Base-by-base conservation (phyloP, 768 basidiomycete genomes). In the Pulveroboletus sp. region DNA sequence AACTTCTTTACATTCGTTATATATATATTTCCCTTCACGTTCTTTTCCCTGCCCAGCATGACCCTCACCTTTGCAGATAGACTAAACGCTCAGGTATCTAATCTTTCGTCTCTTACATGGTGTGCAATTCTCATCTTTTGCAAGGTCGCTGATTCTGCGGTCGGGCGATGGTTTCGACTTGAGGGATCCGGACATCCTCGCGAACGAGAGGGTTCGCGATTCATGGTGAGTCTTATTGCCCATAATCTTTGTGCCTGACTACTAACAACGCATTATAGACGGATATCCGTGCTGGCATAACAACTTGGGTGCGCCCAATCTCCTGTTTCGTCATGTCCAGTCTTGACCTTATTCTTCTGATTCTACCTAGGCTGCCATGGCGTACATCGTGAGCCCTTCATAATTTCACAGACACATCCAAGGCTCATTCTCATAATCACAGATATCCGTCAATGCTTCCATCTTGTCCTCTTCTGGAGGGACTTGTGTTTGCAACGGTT, bases 361-460 rank as follows among this genome's bases (percentile, higher is more conserved):
- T 34, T 7, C 46, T 2, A 24, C 11, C 16, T 52, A 87, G 78
- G 86, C 85, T 5, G 82, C 86, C 27, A 91, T 89, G 89, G 84
- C 88, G 17, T 90, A 91, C 69, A 89, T 90, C 51, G 86, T 86
- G 50, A 58, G 81, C 60, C 19, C 36, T 46, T 49, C 40, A 17
- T 29, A 16, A 7, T n/a, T n/a, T 1, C 16, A 19, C 7, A 3
- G 3, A 2, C 3, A 19, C 7, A 24, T n/a, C 0, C 20, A 19
- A 1, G 11, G 32, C 47, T 54, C 45, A 50, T 54, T 43, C 13
- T 14, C n/a, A n/a, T n/a, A n/a, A 5, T 16, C 53, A 19, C 9
- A 89, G 85, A 89, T 90, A 53, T 86, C 88, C 22, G 90, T 93
- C 61, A 93, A 93, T 61, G 87, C 90, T 6, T 73, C 83, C 14